A percentile compares a stretch with the other conserved stretches of the same genome.
phyloP scores from a whole-genome alignment of 768 basidiomycete genomes.

The Krasilnikovozyma curviuscula region DNA sequence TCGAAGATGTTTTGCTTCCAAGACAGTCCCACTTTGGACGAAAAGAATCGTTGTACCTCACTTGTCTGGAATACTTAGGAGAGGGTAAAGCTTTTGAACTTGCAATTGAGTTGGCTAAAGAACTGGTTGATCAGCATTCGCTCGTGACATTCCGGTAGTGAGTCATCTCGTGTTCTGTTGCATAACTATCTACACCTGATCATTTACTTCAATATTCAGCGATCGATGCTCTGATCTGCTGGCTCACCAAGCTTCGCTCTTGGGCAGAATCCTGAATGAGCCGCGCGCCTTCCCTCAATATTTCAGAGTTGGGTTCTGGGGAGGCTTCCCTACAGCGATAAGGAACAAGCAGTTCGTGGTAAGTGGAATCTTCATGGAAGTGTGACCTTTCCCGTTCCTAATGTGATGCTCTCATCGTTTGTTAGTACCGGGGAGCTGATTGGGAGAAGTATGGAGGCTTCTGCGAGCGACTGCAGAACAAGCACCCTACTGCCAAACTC shows the following conservation, averaged over 20 bases:
- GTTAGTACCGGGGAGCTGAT: slow-evolving; percentile 84
- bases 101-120: slow-evolving; percentile 81
- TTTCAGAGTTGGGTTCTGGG: slow-evolving; percentile 46
- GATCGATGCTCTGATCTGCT: slow-evolving; percentile 31
- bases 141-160: slow-evolving; percentile 83
- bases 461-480: slow-evolving; percentile 78
- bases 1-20: slow-evolving; percentile 49
- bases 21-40: slow-evolving; percentile 85
- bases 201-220: not conserved
- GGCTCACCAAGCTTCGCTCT: slow-evolving; percentile 17
- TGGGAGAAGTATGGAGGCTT: slow-evolving; percentile 65
- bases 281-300: slow-evolving; percentile 13
- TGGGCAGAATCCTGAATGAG: slow-evolving; percentile 15
- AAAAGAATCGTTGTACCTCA: slow-evolving; percentile 74
- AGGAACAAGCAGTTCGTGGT: slow-evolving; percentile 82
- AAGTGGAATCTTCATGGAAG: no score
- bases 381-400: slow-evolving; percentile 3
- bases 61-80: slow-evolving; percentile 85
- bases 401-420: no score
- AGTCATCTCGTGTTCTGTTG: slow-evolving; percentile 17
- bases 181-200: not conserved
- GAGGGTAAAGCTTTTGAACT: slow-evolving; percentile 96
- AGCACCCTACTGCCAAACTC: slow-evolving; percentile 66
- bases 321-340: slow-evolving; percentile 68
- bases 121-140: slow-evolving; percentile 69